phyloP scores from a whole-genome alignment of 73 alveolate genomes.

The Paramecium primaurelia region DNA sequence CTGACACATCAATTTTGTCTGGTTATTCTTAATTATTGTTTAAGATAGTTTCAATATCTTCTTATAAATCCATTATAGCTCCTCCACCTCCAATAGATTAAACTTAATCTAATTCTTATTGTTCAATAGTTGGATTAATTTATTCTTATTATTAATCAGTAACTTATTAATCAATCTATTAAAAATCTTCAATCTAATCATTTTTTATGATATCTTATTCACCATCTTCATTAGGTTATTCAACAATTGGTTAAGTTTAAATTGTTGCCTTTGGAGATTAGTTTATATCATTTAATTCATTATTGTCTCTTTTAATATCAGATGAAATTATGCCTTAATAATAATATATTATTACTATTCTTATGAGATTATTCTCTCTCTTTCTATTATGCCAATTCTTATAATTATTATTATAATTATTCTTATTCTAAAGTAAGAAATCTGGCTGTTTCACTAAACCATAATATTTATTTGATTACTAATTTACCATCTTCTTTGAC shows the following conservation, averaged over 20 bases:
- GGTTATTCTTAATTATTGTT: not conserved
- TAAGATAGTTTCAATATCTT: not conserved
- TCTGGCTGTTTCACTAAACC: constrained; percentile 21
- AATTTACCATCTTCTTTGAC: constrained; percentile 30
- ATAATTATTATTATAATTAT: not conserved
- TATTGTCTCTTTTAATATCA: not conserved
- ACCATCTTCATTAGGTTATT: not conserved
- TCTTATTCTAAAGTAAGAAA: not conserved
- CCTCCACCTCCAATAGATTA: not conserved
- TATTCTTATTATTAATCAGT: not conserved
- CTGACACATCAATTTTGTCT: not conserved
- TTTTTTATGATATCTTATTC: not conserved
- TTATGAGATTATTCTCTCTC: constrained; percentile 6
- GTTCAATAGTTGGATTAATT: not conserved
- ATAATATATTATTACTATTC: not conserved
- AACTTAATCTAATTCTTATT: not conserved
- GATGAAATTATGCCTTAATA: not conserved
- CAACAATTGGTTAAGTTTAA: not conserved
- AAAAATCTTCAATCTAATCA: not conserved
- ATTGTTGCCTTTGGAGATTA: not conserved
- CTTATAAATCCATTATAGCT: not conserved
- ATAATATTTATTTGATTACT: not conserved
- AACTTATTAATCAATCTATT: not conserved
- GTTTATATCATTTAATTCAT: not conserved
- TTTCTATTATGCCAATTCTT: not conserved